phyloP scores from a whole-genome alignment of 495 filamentous ascomycete species.

The Aspergillus wentii region DNA sequence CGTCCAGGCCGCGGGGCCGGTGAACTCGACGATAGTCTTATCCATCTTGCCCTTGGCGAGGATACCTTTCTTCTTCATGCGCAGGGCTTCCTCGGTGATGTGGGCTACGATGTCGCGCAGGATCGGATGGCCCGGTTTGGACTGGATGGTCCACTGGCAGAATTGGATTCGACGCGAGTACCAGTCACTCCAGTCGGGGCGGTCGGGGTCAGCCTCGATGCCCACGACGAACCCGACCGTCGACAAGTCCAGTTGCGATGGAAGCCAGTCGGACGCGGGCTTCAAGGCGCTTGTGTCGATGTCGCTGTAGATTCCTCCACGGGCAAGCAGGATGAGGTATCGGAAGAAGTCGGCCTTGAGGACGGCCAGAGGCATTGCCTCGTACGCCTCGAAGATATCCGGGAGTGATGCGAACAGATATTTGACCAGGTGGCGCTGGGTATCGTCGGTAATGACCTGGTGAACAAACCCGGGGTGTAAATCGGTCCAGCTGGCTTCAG shows the following conservation, averaged over 20 bases:
- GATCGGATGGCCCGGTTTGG: conserved; percentile 91
- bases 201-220: conserved; percentile 93
- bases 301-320: conserved; percentile 93
- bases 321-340: conserved; percentile 88
- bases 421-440: conserved; percentile 72
- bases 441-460: conserved; percentile 90
- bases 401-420: conserved; percentile 86
- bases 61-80: conserved; percentile 63
- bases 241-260: conserved; percentile 66
- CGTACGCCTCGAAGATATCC: conserved; percentile 89
- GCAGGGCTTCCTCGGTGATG: conserved; percentile 77
- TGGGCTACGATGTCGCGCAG: conserved; percentile 81
- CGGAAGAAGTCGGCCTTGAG: conserved; percentile 98
- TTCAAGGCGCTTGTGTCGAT: conserved; percentile 88
- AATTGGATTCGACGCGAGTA: conserved; percentile 95
- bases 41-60: conserved; percentile 61
- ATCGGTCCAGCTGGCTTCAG: conserved; percentile 89
- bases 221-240: conserved; percentile 83
- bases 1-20: conserved; percentile 92
- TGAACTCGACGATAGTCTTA: conserved; percentile 91
- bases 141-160: conserved; percentile 98
- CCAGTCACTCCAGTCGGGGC: conserved; percentile 90
- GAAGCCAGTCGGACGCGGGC: conserved; percentile 84
- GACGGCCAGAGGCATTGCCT: conserved; percentile 76
- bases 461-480: conserved; percentile 89